These are phyloP conservation scores for Saitozyma sp. DNA, from an alignment of 768 basidiomycete species.

Conservation along the genomic window DNA sequence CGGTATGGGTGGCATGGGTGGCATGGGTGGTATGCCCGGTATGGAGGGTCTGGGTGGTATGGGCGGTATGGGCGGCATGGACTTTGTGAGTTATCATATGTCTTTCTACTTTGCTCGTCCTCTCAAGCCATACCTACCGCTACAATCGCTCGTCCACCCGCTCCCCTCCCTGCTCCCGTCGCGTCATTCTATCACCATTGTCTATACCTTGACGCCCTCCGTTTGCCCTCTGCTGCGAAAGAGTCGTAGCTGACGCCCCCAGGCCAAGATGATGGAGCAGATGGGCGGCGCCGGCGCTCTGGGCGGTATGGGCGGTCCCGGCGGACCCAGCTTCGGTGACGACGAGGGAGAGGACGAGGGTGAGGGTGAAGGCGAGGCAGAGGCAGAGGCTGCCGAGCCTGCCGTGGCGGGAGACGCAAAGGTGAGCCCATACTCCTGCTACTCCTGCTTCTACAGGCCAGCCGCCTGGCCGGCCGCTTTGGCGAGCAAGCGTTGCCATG, in stretches of 20 bases:
- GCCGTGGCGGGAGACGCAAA: constrained; percentile 5
- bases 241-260: constrained; percentile 1
- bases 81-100: constrained; percentile 33
- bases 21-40: constrained; percentile 26
- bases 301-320: constrained; percentile 28
- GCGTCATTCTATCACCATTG: no score
- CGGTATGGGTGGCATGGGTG: constrained; percentile 40
- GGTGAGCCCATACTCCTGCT: constrained; percentile 1
- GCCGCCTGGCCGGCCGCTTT: no score
- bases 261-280: constrained; percentile 49
- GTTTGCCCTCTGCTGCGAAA: not conserved
- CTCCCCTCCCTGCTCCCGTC: no score
- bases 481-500: no score
- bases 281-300: constrained; percentile 39
- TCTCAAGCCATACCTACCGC: no score
- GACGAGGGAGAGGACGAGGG: constrained; percentile 37
- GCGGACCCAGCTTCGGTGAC: constrained; percentile 31
- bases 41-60: constrained; percentile 19
- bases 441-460: not conserved
- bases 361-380: constrained; percentile 35
- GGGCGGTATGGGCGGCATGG: constrained; percentile 45
- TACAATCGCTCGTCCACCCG: no score
- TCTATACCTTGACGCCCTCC: no score
- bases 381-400: constrained; percentile 10
- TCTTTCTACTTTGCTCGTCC: not conserved